Base-by-base conservation (phyloP, 2,329 filamentous ascomycete genomes). In the Trichoderma pleuroti region DNA sequence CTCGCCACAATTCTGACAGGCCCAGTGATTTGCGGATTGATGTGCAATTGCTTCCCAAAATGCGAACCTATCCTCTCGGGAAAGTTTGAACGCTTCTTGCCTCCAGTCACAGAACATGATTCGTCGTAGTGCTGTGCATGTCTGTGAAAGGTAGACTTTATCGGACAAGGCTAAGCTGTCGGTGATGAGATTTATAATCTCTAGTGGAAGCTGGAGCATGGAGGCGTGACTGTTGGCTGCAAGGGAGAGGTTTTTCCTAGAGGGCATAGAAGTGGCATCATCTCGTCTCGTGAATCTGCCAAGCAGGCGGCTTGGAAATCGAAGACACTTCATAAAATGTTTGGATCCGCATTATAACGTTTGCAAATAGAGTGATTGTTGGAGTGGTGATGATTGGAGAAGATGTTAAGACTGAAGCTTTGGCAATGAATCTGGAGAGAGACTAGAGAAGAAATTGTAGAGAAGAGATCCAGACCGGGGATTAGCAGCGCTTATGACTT, bases 41-140 rank as follows among this genome's bases (percentile, higher is more conserved):
- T 66, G 56, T 28, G 63, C 63, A 49, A 66, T 24, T 32, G 32
- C 63, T 66, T 26, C 49, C 63, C 49, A 66, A 39, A 66, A 66
- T 18, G 4, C 24, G n/a, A 56, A 8, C 32, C 36, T 24, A 28
- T 66, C 16, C 30, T 42, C 46, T n/a, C 36, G 36, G 49, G 63
- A 42, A 2, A 66, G 32, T 18, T 28, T 49, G n/a, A 8, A 16
- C 30, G 56, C 14, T 24, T 6, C 36, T 34, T 34, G 30, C 24
- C 30, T 14, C 65, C 65, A 68, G 8, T 68, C 54, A 34, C 26
- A 16, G 26, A 57, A 14, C 36, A 39, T 6, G 34, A 66, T 26
- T 36, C n/a, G 49, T 18, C 54, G 65, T 11, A 68, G 9, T 5
- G 65, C 56, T 49, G 26, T 59, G n/a, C 65, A 68, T 30, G 65